Evolutionary conservation across 169 alveolate species (phyloP).

Genomic region (Pseudocohnilembus persalinus): DNA sequence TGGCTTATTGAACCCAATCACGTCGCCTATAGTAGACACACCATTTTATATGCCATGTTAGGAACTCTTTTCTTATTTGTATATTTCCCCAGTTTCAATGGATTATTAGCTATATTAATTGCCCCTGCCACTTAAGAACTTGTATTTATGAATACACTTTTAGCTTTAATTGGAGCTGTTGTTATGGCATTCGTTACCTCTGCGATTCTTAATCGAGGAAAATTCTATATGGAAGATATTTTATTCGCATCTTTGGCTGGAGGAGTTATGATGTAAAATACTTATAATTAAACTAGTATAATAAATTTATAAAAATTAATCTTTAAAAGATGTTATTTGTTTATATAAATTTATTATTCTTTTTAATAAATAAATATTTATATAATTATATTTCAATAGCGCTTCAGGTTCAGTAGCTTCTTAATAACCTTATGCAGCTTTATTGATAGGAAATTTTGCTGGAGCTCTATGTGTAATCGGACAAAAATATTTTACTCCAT

Average conservation of each 20-base stretch:
- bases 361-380: too few relatives aligned
- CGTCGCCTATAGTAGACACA: not conserved
- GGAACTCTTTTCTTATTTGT: conserved; percentile 75
- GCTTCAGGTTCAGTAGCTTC: conserved; percentile 53
- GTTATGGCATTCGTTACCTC: conserved; percentile 53
- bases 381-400: not conserved
- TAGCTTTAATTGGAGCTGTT: conserved; percentile 56
- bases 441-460: conserved; percentile 67
- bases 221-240: conserved; percentile 68
- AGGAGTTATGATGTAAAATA: conserved; percentile 60
- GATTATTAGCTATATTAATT: conserved; percentile 49
- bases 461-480: conserved; percentile 55
- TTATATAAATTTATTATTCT: too few relatives aligned
- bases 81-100: conserved; percentile 81
- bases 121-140: conserved; percentile 44
- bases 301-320: not conserved
- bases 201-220: conserved; percentile 42
- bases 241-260: conserved; percentile 79
- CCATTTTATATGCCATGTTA: conserved; percentile 56
- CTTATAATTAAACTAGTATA: not conserved
- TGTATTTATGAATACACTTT: conserved; percentile 63
- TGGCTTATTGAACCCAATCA: conserved; percentile 11
- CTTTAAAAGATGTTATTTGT: too few relatives aligned
- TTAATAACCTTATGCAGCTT: conserved; percentile 53
- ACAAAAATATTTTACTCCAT: conserved; percentile 44